Percentiles rank a stretch among this genome's conserved stretches.
Conservation (phyloP, 1,139 yeast genomes). For the Debaryomyces udenii region DNA sequence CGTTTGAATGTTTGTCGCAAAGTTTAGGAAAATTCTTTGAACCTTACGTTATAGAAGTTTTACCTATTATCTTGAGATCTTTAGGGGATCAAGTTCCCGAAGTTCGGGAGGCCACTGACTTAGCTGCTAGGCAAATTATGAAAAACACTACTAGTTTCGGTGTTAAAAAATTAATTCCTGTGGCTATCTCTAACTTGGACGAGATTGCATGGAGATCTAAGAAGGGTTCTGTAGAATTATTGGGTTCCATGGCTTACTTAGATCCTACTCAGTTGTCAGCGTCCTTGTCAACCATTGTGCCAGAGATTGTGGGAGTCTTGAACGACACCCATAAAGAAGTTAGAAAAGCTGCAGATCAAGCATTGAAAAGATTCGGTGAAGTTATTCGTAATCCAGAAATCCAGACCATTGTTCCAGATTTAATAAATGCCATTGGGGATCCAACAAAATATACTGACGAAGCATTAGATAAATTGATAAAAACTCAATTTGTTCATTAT, state of each 20-base stretch:
- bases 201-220: constrained; percentile 96
- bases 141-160: constrained; percentile 90
- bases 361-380: constrained; percentile 90
- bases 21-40: constrained; percentile 79
- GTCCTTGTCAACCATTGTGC: constrained; percentile 86
- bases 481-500: constrained; percentile 94
- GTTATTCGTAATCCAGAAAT: constrained; percentile 98
- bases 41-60: constrained; percentile 87
- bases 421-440: constrained; percentile 92
- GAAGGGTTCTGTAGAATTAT: constrained; percentile 92
- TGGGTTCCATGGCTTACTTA: constrained; percentile 97
- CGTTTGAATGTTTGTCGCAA: constrained; percentile 81
- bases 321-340: constrained; percentile 97
- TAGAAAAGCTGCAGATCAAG: constrained; percentile 88
- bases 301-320: constrained; percentile 93
- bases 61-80: constrained; percentile 78
- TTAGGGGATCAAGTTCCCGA: constrained; percentile 85
- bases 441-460: constrained; percentile 88
- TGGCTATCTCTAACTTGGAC: constrained; percentile 83
- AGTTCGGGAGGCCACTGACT: constrained; percentile 87
- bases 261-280: constrained; percentile 94
- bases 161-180: constrained; percentile 86
- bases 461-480: constrained; percentile 83
- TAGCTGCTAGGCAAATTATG: constrained; percentile 89
- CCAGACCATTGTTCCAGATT: constrained; percentile 83